phyloP scores from a whole-genome alignment of 2,329 filamentous ascomycete species.

The Apiospora phragmitis region DNA sequence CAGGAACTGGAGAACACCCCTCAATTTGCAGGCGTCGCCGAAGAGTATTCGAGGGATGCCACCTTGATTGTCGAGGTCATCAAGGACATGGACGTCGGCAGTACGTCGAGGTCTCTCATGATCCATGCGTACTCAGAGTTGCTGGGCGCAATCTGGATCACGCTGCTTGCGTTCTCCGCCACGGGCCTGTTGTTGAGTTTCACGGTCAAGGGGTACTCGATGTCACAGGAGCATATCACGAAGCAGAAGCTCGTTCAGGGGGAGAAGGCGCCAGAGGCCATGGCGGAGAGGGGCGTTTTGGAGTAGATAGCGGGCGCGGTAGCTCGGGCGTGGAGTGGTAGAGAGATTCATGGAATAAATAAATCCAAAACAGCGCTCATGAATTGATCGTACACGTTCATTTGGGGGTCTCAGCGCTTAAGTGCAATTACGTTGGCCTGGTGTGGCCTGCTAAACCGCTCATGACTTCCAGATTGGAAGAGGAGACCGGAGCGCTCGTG shows the following conservation, averaged over 20 bases:
- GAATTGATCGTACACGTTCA: no score
- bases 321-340: background rate
- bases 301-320: background rate
- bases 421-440: no score
- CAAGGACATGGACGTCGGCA: conserved; percentile 46
- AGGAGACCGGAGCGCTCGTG: no score
- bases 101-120: conserved; percentile 34
- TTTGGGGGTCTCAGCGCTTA: no score
- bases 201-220: conserved; percentile 29
- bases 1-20: conserved; percentile 49
- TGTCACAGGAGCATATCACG: conserved; percentile 33
- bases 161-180: conserved; percentile 14
- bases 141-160: conserved; percentile 14
- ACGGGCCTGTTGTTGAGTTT: conserved; percentile 31
- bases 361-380: no score
- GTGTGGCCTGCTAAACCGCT: no score
- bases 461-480: no score
- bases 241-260: conserved; percentile 25
- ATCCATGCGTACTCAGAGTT: conserved; percentile 16
- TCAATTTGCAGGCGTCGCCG: conserved; percentile 41
- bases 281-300: background rate
- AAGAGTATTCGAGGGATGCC: conserved; percentile 40
- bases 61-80: conserved; percentile 58
- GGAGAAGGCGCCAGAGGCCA: conserved; percentile 9
- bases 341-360: no score